Percentiles rank a stretch among this genome's conserved stretches.
phyloP scores from a whole-genome alignment of 257 asterid species.

The Paraleonurus japonicus region DNA sequence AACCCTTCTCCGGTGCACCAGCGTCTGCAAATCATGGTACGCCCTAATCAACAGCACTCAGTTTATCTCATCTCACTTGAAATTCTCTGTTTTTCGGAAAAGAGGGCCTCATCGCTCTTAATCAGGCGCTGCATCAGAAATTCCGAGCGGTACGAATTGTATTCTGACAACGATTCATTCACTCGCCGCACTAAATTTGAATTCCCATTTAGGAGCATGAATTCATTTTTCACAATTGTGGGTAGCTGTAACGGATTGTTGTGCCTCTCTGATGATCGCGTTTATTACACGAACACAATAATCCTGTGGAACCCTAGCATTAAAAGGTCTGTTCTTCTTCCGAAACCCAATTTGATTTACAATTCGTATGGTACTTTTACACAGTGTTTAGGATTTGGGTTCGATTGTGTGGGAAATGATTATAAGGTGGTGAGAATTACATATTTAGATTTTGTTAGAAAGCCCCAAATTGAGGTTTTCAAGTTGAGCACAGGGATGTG shows the following conservation, averaged over 20 bases:
- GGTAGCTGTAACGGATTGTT: constrained; percentile 52
- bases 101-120: constrained; percentile 21
- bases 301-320: constrained; percentile 49
- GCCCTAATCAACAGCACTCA: constrained; percentile 35
- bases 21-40: constrained; percentile 53
- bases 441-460: constrained; percentile 20
- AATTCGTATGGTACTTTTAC: constrained; percentile 33
- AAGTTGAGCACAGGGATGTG: constrained; percentile 41
- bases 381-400: constrained; percentile 50
- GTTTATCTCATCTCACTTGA: constrained; percentile 42
- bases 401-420: constrained; percentile 32
- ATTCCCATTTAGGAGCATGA: constrained; percentile 40
- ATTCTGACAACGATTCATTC: constrained; percentile 27
- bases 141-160: constrained; percentile 35
- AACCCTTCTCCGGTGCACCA: constrained; percentile 43
- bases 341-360: constrained; percentile 39
- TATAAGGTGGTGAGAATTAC: constrained; percentile 44
- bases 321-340: constrained; percentile 36
- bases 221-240: constrained; percentile 40
- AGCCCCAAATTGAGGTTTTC: constrained; percentile 44
- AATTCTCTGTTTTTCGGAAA: constrained; percentile 6
- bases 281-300: constrained; percentile 29
- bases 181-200: background rate
- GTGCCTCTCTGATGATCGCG: constrained; percentile 50
- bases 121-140: constrained; percentile 30